Evolutionary conservation across 495 filamentous ascomycete genomes (phyloP), one percentile per base, ranked within the genome.

Genomic region (Durotheca rogersii): DNA sequence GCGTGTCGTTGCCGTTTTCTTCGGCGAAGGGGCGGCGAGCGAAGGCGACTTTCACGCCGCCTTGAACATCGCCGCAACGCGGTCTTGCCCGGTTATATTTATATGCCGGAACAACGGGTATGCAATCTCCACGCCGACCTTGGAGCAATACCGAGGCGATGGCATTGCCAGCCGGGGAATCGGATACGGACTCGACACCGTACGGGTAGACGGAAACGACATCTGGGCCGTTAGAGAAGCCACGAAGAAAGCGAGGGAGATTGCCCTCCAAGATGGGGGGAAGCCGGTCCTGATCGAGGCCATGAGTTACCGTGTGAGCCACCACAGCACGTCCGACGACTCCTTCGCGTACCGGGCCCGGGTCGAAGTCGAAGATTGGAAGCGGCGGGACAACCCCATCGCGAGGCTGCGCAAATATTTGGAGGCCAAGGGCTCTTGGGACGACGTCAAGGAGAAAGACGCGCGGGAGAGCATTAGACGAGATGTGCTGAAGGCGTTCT

Each of bases 11-110:
- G 86, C 85, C 2, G 93, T 89, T 61, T 97, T 92, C 68, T 97
- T 99, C 58, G 93, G 93, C 41, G 93, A 99, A 76, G 93, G 93
- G n/a, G 94, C 94, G 9, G 94, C 93, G 10, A 89, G 84, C 52
- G 94, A 97, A 70, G 93, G 94, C 18, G 93, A 99, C 67, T 99
- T 99, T 73, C 93, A 99, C 61, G 93, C 90, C 0, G 94, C 89
- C 0, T 76, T 99, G 19, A 99, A 99, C 64, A 91, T 99, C 39
- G 93, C 93, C 14, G 94, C 93, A 0, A 99, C 93, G 3, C 78
- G 93, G 2, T 85, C 87, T 17, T 95, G 91, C 52, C 93, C 93
- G 0, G 84, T 94, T 7, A 74, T 99, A 25, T 99, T 96, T 74
- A 80, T 99, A 45, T 97, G 94, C 73, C 83, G 94, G 34, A 99